Base-by-base conservation (phyloP, 1,284 basidiomycete species). In the Ustilago xerochloae region DNA sequence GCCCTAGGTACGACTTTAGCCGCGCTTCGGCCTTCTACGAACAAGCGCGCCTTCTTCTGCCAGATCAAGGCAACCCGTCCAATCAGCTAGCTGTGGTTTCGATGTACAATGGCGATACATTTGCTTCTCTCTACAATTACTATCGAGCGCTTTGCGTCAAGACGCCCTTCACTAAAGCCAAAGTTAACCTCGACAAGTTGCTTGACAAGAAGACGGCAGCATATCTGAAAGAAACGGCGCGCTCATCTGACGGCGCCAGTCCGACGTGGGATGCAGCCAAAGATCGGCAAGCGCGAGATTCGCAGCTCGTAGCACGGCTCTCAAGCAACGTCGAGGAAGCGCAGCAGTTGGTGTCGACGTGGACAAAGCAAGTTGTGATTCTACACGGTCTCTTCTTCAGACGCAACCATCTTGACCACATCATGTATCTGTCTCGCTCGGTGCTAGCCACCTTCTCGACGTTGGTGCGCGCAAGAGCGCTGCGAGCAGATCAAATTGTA, bases 31-130 rank as follows among this genome's bases (percentile, higher is more conserved):
- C 48, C 1, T 80, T 76, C 48, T 83, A 83, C 66, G 77, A 79
- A 30, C 75, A 80, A 49, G 80, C 82, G 9, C 75, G 80, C 29
- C 58, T 76, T 26, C 52, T 83, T 30, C 46, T 81, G 29, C 81
- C 82, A 7, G 77, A 80, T 39, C 68, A 78, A 41, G 82, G 82
- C 55, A 94, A 96, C 79, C 90, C 96, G 1, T 96, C 91, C 39
- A 96, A 98, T 83, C 95, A 98, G 85, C 89, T 99, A 28, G 96
- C 95, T 1, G 94, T 98, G 49, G 88, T 99, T 28, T 90, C 93
- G 2, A 90, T 91, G 22, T 95, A 95, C 84, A 87, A 91, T 77
- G 88, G 88, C 69, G 93, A 97, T 84, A 87, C 88, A n/a, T 93
- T 97, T 76, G 86, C 87, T 28, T 90, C 92, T 29, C 87, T 93